Base-by-base conservation (phyloP, 2,329 filamentous ascomycete species). In the Colletotrichum somersetense region DNA sequence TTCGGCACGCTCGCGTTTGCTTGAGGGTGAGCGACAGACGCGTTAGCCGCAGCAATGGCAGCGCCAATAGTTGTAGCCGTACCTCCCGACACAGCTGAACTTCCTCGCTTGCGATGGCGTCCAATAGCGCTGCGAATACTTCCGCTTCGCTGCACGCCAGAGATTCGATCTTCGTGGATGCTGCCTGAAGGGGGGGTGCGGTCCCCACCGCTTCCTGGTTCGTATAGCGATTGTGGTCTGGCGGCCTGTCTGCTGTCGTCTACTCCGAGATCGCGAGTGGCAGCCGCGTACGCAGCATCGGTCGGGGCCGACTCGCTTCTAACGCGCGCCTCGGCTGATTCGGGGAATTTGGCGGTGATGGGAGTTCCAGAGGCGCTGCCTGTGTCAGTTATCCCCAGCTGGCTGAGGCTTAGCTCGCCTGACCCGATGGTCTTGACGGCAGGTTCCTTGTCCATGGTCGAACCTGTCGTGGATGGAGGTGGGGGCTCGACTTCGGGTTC, bases 381-480 rank as follows among this genome's bases (percentile, higher is more conserved):
- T n/a, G 84, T 78, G 62, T 93, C 91, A 14, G 87, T 81, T 67
- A 98, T 93, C 44, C 96, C 96, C 53, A 98, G 86, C 78, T 97
- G 94, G 77, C 93, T 95, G 68, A 98, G 87, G 80, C 94, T 97
- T 59, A 99, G 85, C 78, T 98, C 93, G 6, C 96, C 96, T 77
- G 90, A 91, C 16, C 96, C 96, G 62, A 99, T 86, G 0, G 96
- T 98, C 78, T 96, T 94, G 2, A 98, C 89, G 1, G 96, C 95
- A 16, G 91, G 89, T 75, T 94, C 91, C 73, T 88, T 87, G 67
- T 86, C 86, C 80, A 83, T 85, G 67, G 76, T 81, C 62, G 79
- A 62, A 82, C 50, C 66, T 66, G 66, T 55, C 18, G 58, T 55
- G 40, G 62, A 72, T 35, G 53, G 64, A 20, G 70, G 66, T 23